phyloP scores from a whole-genome alignment of 805 yeast species.

The Saccharomycopsis amapae region DNA sequence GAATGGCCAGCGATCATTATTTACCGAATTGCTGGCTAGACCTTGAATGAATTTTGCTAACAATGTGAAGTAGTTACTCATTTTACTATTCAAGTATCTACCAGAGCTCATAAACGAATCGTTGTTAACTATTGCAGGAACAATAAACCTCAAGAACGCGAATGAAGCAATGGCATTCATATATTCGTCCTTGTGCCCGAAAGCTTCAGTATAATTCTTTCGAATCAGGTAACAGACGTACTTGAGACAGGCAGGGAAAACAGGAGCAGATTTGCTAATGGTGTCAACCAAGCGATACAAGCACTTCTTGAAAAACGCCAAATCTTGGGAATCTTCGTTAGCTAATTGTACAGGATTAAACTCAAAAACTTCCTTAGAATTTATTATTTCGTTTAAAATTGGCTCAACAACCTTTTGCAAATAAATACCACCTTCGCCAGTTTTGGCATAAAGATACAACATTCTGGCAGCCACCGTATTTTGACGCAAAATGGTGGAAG shows the following conservation, averaged over 20 bases:
- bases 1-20: slow-evolving; percentile 54
- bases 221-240: slow-evolving; percentile 63
- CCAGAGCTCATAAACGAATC: not conserved
- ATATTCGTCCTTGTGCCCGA: slow-evolving; percentile 33
- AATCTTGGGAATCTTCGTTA: slow-evolving; percentile 19
- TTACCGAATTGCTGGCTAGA: slow-evolving; percentile 67
- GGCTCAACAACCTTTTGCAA: slow-evolving; percentile 48
- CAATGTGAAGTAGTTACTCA: not conserved
- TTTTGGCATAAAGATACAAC: slow-evolving; percentile 61
- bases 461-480: slow-evolving; percentile 78
- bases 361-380: slow-evolving; percentile 51
- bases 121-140: slow-evolving; percentile 83
- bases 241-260: slow-evolving; percentile 65
- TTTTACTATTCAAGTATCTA: not conserved
- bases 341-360: slow-evolving; percentile 47
- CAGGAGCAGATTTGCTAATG: slow-evolving; percentile 42
- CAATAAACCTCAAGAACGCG: slow-evolving; percentile 73
- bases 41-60: slow-evolving; percentile 28
- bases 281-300: slow-evolving; percentile 48
- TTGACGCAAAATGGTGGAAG: slow-evolving; percentile 53
- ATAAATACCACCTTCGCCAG: slow-evolving; percentile 46
- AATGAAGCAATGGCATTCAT: slow-evolving; percentile 76
- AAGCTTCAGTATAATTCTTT: slow-evolving; percentile 34
- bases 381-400: slow-evolving; percentile 45
- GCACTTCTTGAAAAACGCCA: slow-evolving; percentile 48